Evolutionary conservation across 495 filamentous ascomycete species (phyloP).

Genomic region (Staphylotrichum tortipilum): DNA sequence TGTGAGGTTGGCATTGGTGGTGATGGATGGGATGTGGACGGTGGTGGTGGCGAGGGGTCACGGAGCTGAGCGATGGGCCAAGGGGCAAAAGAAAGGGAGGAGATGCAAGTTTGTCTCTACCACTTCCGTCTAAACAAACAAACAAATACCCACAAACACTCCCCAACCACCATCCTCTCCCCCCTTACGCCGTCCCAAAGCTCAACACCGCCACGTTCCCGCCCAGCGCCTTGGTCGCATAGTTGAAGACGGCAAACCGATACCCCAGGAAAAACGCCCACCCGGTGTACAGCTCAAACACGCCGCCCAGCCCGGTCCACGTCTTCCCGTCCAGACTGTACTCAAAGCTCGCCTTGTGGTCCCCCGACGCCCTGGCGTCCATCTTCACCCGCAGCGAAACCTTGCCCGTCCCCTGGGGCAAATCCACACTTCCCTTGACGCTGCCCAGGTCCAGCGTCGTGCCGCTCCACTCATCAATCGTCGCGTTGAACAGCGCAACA

Average conservation of each 20-base stretch:
- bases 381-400: background rate
- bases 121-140: no score
- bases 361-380: background rate
- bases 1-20: background rate
- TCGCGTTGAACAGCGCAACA: background rate
- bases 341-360: background rate
- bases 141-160: no score
- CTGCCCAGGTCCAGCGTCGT: background rate
- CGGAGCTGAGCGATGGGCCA: no score
- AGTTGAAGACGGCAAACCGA: background rate
- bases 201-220: background rate
- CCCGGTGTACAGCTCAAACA: background rate
- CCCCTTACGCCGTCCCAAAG: background rate
- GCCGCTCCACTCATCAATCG: background rate
- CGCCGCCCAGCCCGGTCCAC: background rate
- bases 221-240: background rate
- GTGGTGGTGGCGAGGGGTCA: no score
- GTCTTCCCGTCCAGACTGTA: background rate
- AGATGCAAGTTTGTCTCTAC: no score
- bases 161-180: background rate
- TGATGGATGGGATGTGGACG: no score
- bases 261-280: constrained; percentile 2
- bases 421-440: background rate
- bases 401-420: background rate
- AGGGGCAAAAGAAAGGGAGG: no score